phyloP scores from a whole-genome alignment of 805 yeast genomes.

The Candida incommunis region DNA sequence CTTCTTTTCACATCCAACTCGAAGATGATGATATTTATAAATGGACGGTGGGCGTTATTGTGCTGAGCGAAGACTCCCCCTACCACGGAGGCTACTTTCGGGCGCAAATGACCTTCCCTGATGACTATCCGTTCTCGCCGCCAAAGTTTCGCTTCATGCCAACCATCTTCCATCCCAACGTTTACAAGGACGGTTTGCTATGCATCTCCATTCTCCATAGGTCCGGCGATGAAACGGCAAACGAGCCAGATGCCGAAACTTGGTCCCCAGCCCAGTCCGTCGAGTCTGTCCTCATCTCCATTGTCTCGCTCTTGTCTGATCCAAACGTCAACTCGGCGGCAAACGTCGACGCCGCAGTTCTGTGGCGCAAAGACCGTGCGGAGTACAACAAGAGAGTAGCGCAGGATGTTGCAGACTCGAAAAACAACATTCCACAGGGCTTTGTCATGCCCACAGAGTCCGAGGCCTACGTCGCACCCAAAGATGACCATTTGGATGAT shows the following conservation, averaged over 20 bases:
- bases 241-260: conserved; percentile 85
- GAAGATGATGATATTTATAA: conserved; percentile 48
- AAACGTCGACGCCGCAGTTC: conserved; percentile 89
- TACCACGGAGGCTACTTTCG: conserved; percentile 89
- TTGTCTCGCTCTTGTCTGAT: conserved; percentile 81
- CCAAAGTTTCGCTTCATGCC: conserved; percentile 90
- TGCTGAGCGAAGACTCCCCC: conserved; percentile 73
- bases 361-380: conserved; percentile 70
- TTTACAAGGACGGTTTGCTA: conserved; percentile 81
- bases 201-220: conserved; percentile 89
- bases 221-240: conserved; percentile 80
- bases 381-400: conserved; percentile 62
- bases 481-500: conserved; percentile 20
- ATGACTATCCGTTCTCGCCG: conserved; percentile 83
- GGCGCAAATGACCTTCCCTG: conserved; percentile 89
- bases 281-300: conserved; percentile 78
- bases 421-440: conserved; percentile 75
- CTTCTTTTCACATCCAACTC: conserved; percentile 46
- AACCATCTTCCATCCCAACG: conserved; percentile 89
- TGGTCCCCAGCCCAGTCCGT: conserved; percentile 73
- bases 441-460: conserved; percentile 63
- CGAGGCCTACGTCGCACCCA: conserved; percentile 35
- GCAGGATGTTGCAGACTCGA: conserved; percentile 58
- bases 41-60: conserved; percentile 88
- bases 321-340: conserved; percentile 93